Evolutionary conservation across 1,139 yeast genomes (phyloP).

Genomic region (Pneumocystis jirovecii): DNA sequence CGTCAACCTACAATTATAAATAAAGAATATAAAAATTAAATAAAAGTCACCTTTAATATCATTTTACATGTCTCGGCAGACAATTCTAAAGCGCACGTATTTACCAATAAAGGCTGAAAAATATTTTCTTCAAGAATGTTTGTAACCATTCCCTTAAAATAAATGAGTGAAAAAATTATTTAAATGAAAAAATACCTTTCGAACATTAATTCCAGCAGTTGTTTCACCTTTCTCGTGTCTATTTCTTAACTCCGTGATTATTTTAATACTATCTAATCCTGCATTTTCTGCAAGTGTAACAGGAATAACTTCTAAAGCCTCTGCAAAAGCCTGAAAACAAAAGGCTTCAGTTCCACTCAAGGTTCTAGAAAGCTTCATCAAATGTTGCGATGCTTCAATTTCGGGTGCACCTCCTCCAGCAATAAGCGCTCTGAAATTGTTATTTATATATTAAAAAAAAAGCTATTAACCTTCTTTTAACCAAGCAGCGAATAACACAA

Average conservation of each 20-base stretch:
- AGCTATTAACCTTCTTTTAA: conserved; percentile 46
- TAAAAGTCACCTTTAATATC: conserved; percentile 88
- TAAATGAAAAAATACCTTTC: conserved; percentile 31
- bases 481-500: conserved; percentile 90
- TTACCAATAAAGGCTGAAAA: conserved; percentile 87
- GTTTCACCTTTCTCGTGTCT: conserved; percentile 82
- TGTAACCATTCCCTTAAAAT: conserved; percentile 53
- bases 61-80: conserved; percentile 96
- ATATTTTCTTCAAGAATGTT: conserved; percentile 90
- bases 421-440: conserved; percentile 43
- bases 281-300: conserved; percentile 97
- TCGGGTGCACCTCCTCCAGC: conserved; percentile 99
- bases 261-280: conserved; percentile 85
- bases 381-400: conserved; percentile 73
- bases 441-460: not conserved
- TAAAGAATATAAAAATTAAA: conserved; percentile 26
- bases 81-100: conserved; percentile 80
- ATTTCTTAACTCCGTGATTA: conserved; percentile 85
- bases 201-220: conserved; percentile 89
- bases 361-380: conserved; percentile 61
- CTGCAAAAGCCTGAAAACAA: conserved; percentile 90
- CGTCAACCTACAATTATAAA: not conserved
- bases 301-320: conserved; percentile 90
- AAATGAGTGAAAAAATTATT: not conserved
- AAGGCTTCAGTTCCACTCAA: conserved; percentile 85